phyloP scores from a whole-genome alignment of 129 eudicot genomes.

The Chrysanthemum makinoi region DNA sequence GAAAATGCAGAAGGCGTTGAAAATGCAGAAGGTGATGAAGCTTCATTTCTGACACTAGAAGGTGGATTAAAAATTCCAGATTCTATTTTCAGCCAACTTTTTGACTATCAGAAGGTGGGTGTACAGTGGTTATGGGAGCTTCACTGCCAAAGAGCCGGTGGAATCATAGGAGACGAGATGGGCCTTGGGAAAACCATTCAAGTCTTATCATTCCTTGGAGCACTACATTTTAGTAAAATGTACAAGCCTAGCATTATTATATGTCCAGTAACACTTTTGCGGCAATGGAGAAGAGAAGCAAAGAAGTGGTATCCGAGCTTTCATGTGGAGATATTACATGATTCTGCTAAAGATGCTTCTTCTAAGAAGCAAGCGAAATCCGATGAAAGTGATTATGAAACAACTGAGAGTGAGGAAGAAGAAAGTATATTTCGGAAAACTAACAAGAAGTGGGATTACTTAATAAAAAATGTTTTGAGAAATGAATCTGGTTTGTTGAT shows the following conservation, averaged over 20 bases:
- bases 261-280: slow-evolving; percentile 89
- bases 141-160: slow-evolving; percentile 97
- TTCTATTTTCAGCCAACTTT: slow-evolving; percentile 61
- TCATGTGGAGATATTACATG: slow-evolving; percentile 85
- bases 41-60: slow-evolving; percentile 78
- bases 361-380: slow-evolving; percentile 46
- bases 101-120: slow-evolving; percentile 94
- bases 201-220: slow-evolving; percentile 77
- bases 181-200: slow-evolving; percentile 98
- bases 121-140: slow-evolving; percentile 99
- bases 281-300: slow-evolving; percentile 96
- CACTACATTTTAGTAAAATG: slow-evolving; percentile 79
- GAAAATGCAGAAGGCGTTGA: slow-evolving; percentile 46
- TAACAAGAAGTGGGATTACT: slow-evolving; percentile 68
- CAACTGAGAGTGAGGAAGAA: slow-evolving; percentile 67
- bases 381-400: slow-evolving; percentile 72
- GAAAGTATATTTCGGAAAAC: slow-evolving; percentile 27
- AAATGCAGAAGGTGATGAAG: slow-evolving; percentile 46
- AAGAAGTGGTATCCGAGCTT: slow-evolving; percentile 84
- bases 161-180: slow-evolving; percentile 98
- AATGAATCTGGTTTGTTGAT: slow-evolving; percentile 79
- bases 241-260: slow-evolving; percentile 84
- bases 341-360: slow-evolving; percentile 67
- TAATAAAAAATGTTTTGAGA: slow-evolving; percentile 70
- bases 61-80: slow-evolving; percentile 89